Base-by-base conservation (phyloP, 1,139 yeast genomes). In the Debaryomyces sp. region DNA sequence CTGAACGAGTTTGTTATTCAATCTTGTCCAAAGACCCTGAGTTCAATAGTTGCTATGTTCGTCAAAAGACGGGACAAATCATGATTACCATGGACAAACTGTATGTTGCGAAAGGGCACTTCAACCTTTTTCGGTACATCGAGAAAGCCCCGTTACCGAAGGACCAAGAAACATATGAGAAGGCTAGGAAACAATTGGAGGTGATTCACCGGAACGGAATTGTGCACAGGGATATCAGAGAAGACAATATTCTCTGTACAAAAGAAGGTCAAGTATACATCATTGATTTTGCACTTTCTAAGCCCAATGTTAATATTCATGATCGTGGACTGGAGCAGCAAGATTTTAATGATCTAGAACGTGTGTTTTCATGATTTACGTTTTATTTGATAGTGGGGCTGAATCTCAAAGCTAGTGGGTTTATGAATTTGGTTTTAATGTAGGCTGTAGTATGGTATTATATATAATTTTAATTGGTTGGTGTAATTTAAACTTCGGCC, bases 1-100 rank as follows among this genome's bases (percentile, higher is more conserved):
- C 34, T 18, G 34, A 30, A 30, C 2, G 34, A 13, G 5, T 10
- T 2, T 30, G 34, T 5, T 30, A 30, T 30, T 13, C 34, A n/a
- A 35, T 35, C 13, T 18, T 35, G n/a, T 35, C 15, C 26, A 22
- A 10, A n/a, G 38, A 17, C 12, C 38, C 24, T 9, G 46, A 43
- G n/a, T 43, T 43, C 37, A 43, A 43, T 4, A 43, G 46, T n/a
- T 36, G 46, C 12, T 43, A 43, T 21, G 30, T 43, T 13, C 41
- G 17, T 18, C 34, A 35, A 12, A 43, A 37, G 17, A 17, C 1
- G 8, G 42, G 42, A 2, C 42, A 27, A 26, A 15, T 43, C 17
- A 24, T 36, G 41, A 21, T 43, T 13, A 42, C 34, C 9, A 21
- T n/a, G 18, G 35, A 43, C 17, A 30, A 27, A 15, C 15, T n/a